These are phyloP conservation scores for Penicillium sp. DNA, from an alignment of 2,329 filamentous ascomycete species.

Conservation along the genomic window DNA sequence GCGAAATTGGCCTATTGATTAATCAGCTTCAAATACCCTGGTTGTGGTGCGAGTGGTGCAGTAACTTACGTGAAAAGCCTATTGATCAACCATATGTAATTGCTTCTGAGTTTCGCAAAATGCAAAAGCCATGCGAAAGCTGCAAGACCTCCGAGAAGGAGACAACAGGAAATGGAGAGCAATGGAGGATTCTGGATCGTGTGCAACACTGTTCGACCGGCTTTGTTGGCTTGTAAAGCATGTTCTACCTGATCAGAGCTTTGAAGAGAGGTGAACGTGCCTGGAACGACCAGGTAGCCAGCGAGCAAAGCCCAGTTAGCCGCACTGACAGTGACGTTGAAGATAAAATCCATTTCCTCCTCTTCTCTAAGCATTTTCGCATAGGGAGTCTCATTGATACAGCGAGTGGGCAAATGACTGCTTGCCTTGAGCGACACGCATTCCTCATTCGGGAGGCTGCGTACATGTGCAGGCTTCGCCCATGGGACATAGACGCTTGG, in stretches of 20 bases:
- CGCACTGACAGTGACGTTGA: background rate
- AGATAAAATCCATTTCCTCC: background rate
- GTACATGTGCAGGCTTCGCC: no score
- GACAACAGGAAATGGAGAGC: background rate
- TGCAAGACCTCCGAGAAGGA: background rate
- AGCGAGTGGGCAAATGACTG: no score
- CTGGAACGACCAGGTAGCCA: background rate
- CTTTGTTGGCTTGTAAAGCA: background rate
- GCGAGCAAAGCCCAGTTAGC: background rate
- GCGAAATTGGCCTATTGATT: background rate
- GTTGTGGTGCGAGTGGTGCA: background rate
- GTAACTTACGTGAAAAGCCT: background rate
- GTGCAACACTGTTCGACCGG: background rate
- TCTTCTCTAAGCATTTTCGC: background rate
- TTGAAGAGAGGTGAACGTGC: background rate
- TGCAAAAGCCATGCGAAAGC: background rate
- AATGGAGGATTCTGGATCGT: background rate
- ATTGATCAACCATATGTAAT: conserved; percentile 55
- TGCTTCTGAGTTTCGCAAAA: conserved; percentile 38
- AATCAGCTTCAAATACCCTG: background rate
- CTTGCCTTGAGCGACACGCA: no score
- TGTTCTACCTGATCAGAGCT: background rate
- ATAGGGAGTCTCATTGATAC: background rate
- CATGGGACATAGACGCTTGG: no score
- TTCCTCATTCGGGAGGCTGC: no score